phyloP scores from a whole-genome alignment of 306 rosid species.

The Medicago ruthenica region DNA sequence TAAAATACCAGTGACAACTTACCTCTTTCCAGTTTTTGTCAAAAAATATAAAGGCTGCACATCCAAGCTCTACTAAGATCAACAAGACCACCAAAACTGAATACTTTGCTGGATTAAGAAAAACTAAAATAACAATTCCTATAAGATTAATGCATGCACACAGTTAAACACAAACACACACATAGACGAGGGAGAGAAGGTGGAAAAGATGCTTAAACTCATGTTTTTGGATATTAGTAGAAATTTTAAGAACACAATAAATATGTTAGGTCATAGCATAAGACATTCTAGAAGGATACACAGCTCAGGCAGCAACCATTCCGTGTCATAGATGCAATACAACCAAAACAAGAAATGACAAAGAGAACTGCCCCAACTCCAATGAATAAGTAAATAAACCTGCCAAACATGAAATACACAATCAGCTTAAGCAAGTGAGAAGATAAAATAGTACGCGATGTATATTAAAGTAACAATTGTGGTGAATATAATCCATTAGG shows the following conservation, averaged over 20 bases:
- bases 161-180: neutral
- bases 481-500: slow-evolving; percentile 26
- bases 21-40: slow-evolving; percentile 90
- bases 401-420: slow-evolving; percentile 52
- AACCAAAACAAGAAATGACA: slow-evolving; percentile 85
- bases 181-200: neutral
- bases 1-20: slow-evolving; percentile 41
- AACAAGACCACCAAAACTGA: slow-evolving; percentile 72
- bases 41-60: slow-evolving; percentile 86
- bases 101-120: slow-evolving; percentile 82
- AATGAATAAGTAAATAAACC: slow-evolving; percentile 93
- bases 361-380: slow-evolving; percentile 78
- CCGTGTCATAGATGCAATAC: slow-evolving; percentile 76
- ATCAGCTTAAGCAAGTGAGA: slow-evolving; percentile 34
- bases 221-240: slow-evolving; percentile 4
- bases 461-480: neutral
- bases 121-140: slow-evolving; percentile 37
- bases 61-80: slow-evolving; percentile 83
- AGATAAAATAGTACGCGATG: slow-evolving; percentile 24
- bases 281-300: slow-evolving; percentile 77
- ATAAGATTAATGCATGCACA: slow-evolving; percentile 12
- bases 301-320: slow-evolving; percentile 88
- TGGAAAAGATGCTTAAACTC: slow-evolving; percentile 27
- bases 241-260: slow-evolving; percentile 18
- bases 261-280: slow-evolving; percentile 24